phyloP scores from a whole-genome alignment of 768 basidiomycete species.

The Podaxis sp. region DNA sequence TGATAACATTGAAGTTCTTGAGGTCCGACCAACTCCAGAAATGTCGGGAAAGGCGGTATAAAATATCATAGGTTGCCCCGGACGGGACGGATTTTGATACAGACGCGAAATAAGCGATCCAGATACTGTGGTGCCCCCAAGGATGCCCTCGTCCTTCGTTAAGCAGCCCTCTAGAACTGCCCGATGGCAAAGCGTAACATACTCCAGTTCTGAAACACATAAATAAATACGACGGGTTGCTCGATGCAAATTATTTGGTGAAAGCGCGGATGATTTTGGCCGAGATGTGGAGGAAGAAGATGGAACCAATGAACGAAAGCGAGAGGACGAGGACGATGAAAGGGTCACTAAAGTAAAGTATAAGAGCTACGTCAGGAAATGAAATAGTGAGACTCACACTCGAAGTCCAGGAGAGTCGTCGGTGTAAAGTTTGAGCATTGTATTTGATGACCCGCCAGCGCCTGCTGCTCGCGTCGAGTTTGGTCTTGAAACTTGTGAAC shows the following conservation, averaged over 20 bases:
- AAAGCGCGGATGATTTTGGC: slow-evolving; percentile 92
- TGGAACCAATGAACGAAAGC: slow-evolving; percentile 94
- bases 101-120: slow-evolving; percentile 25
- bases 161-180: slow-evolving; percentile 7
- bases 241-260: slow-evolving; percentile 57
- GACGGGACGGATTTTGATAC: slow-evolving; percentile 36
- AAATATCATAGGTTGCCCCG: slow-evolving; percentile 28
- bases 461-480: slow-evolving; percentile 90
- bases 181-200: background rate
- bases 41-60: slow-evolving; percentile 26
- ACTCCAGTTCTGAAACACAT: background rate
- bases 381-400: slow-evolving; percentile 55
- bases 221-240: slow-evolving; percentile 8
- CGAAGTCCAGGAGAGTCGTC: slow-evolving; percentile 96
- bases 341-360: slow-evolving; percentile 64
- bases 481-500: slow-evolving; percentile 63
- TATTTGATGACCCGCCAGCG: slow-evolving; percentile 94
- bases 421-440: slow-evolving; percentile 98
- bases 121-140: slow-evolving; percentile 25
- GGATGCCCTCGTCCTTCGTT: slow-evolving; percentile 12
- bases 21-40: background rate
- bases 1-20: too few species aligned
- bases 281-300: slow-evolving; percentile 98
- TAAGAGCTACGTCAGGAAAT: slow-evolving; percentile 5
- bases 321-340: slow-evolving; percentile 96